Evolutionary conservation across 2,329 filamentous ascomycete genomes (phyloP).

Genomic region (Xylaria sp.): DNA sequence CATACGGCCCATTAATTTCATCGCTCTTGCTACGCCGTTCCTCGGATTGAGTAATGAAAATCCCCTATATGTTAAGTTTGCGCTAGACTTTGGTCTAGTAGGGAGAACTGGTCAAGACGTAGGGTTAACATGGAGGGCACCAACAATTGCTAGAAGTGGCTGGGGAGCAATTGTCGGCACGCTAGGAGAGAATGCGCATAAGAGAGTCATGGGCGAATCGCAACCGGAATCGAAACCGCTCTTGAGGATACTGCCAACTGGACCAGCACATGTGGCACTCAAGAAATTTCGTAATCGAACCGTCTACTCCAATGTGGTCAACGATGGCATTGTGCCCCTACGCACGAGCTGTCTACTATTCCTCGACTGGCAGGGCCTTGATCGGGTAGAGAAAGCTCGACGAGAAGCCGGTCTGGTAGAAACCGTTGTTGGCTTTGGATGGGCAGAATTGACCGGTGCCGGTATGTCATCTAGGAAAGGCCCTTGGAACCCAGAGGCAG

Average conservation of each 20-base stretch:
- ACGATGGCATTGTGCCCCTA: slow-evolving; percentile 94
- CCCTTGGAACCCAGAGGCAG: slow-evolving; percentile 49
- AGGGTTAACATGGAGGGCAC: slow-evolving; percentile 90
- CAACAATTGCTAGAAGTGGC: slow-evolving; percentile 81
- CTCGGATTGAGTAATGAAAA: slow-evolving; percentile 96
- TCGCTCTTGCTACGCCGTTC: slow-evolving; percentile 85
- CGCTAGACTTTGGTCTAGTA: slow-evolving; percentile 92
- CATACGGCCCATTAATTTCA: slow-evolving; percentile 89
- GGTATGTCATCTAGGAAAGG: slow-evolving; percentile 58
- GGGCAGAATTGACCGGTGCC: slow-evolving; percentile 86
- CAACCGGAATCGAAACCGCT: slow-evolving; percentile 88
- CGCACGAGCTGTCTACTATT: slow-evolving; percentile 96
- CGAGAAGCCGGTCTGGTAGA: slow-evolving; percentile 91
- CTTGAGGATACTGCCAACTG: slow-evolving; percentile 85
- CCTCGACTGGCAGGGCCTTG: slow-evolving; percentile 93
- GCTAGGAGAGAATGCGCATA: slow-evolving; percentile 71
- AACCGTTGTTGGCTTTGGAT: slow-evolving; percentile 91
- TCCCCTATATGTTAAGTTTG: slow-evolving; percentile 95
- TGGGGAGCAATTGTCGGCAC: slow-evolving; percentile 89
- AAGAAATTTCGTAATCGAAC: slow-evolving; percentile 90
- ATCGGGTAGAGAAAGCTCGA: slow-evolving; percentile 90
- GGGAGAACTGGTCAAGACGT: slow-evolving; percentile 96
- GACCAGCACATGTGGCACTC: slow-evolving; percentile 85
- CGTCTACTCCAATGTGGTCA: slow-evolving; percentile 95
- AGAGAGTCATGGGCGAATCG: slow-evolving; percentile 61